Evolutionary conservation across 2,329 filamentous ascomycete genomes (phyloP), one percentile per base, ranked within the genome.

Genomic region (Pyricularia sp.): DNA sequence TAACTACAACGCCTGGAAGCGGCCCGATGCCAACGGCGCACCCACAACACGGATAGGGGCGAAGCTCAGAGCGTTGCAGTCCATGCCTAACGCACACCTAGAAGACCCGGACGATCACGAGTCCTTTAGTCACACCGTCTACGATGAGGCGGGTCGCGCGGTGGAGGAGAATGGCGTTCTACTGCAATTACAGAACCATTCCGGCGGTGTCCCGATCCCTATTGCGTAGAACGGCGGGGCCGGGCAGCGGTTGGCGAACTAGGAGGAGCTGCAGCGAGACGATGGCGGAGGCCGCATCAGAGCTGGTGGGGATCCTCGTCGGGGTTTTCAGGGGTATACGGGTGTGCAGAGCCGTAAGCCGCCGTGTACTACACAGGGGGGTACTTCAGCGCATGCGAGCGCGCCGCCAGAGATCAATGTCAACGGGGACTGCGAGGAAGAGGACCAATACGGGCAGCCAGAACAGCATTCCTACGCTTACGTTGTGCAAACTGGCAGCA

Each of bases 71-170:
- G 77, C 76, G 25, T 74, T 74, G 25, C 73, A 77, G 6, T 73
- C 77, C 10, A 74, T 72, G 5, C 30, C 75, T 0, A 55, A 28
- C 28, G 55, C 67, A 23, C 67, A 68, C 33, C 72, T 76, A 7
- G 69, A 77, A 64, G 73, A 77, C 20, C 72, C 75, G 67, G 73
- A 76, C 30, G 78, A 79, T 67, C 76, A 73, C 65, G 75, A 76
- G 61, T 73, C 76, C 3, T 80, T 79, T 69, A 79, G 78, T 65
- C 74, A 78, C 64, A 73, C 76, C 3, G 74, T 76, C 0, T 80
- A 78, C 58, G 75, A 79, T 42, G 23, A 55, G 4, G 74, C 73
- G 28, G 77, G 77, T 17, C 73, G 72, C 64, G 76, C 76, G 69
- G 66, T 77, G 2, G 69, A 73, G 67, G 77, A 76, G 70, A 76